Evolutionary conservation across 352 stramenopile species (phyloP).

Genomic region (Phytopythium montanum): DNA sequence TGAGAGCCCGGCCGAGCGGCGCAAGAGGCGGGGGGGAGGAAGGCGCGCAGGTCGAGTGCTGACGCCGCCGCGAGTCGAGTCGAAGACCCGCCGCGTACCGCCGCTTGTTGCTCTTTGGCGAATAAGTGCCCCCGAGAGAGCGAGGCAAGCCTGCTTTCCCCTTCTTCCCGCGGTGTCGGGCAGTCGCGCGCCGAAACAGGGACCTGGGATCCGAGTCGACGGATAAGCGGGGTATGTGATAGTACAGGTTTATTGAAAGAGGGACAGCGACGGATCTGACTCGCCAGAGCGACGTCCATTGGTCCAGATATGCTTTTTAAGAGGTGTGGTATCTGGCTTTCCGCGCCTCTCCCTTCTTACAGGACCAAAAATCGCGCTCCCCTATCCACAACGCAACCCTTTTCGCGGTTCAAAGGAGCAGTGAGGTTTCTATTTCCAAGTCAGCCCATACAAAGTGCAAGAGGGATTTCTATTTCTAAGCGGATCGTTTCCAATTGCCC

Average conservation of each 20-base stretch:
- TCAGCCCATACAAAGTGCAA: neutral
- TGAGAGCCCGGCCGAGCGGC: neutral
- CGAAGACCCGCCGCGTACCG: neutral
- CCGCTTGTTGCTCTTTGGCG: slow-evolving; percentile 2
- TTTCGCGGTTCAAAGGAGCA: neutral
- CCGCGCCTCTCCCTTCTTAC: neutral
- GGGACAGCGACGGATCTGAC: too few relatives aligned
- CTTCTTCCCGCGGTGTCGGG: neutral
- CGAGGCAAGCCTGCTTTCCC: too few relatives aligned
- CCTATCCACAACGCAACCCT: neutral
- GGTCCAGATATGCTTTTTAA: neutral
- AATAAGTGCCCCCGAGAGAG: slow-evolving; percentile 8
- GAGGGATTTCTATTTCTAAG: slow-evolving; percentile 1
- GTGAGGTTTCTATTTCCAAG: too few relatives aligned
- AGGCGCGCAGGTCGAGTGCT: neutral
- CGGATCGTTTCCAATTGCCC: slow-evolving; percentile 3
- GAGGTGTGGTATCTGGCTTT: neutral
- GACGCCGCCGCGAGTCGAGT: neutral
- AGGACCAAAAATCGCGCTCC: neutral
- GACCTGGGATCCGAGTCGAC: too few relatives aligned
- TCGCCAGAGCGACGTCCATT: too few relatives aligned
- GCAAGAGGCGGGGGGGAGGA: too few relatives aligned
- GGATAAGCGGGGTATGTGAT: too few relatives aligned
- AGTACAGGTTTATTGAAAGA: too few relatives aligned
- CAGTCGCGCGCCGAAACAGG: neutral